phyloP scores from a whole-genome alignment of 169 alveolate species.

The Cryptosporidium muris region DNA sequence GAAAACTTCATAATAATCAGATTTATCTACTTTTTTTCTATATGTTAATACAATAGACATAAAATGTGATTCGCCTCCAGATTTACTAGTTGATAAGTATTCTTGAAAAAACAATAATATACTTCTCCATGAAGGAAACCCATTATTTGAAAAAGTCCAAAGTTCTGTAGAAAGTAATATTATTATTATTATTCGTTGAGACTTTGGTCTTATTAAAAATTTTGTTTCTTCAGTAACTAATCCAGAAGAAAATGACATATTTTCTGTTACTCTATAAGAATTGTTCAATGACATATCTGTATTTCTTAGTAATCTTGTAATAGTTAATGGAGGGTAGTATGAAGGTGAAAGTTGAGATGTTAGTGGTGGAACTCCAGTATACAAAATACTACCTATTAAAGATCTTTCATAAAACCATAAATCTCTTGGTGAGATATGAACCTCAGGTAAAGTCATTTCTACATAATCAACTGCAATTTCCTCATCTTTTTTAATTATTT shows the following conservation, averaged over 20 bases:
- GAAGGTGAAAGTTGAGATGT: constrained; percentile 2
- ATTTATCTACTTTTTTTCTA: constrained; percentile 2
- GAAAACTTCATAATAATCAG: constrained; percentile 29
- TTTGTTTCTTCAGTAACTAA: constrained; percentile 56
- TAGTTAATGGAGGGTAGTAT: not conserved
- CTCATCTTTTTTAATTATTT: not conserved
- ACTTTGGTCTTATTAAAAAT: constrained; percentile 44
- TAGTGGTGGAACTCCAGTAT: constrained; percentile 30
- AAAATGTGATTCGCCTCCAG: constrained; percentile 11
- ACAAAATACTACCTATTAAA: constrained; percentile 35
- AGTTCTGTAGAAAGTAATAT: constrained; percentile 33
- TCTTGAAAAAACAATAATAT: constrained; percentile 29
- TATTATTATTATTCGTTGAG: constrained; percentile 29
- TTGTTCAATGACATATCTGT: constrained; percentile 18
- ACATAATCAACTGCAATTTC: constrained; percentile 24
- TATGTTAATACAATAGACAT: constrained; percentile 22
- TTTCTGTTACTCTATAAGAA: not conserved
- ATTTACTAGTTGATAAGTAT: constrained; percentile 32
- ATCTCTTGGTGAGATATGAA: constrained; percentile 42
- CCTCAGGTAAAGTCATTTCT: constrained; percentile 51
- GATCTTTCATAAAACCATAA: constrained; percentile 63
- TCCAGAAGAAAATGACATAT: constrained; percentile 5
- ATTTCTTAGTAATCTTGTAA: not conserved
- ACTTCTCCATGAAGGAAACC: constrained; percentile 65
- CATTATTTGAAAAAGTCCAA: constrained; percentile 19